phyloP scores from a whole-genome alignment of 352 stramenopile species.

The Vaucheria bursata region DNA sequence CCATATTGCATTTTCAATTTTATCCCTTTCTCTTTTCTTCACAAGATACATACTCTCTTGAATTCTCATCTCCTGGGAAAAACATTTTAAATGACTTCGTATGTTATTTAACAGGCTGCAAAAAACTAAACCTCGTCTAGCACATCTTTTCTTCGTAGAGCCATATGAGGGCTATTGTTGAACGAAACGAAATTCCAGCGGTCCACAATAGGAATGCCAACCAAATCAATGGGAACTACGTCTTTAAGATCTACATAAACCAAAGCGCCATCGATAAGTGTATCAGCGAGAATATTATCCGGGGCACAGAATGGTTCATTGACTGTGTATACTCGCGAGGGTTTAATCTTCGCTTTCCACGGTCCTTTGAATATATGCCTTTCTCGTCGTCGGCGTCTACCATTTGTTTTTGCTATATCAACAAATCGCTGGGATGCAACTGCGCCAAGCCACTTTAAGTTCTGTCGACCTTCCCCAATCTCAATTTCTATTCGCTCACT shows the following conservation, averaged over 20 bases:
- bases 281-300: neutral
- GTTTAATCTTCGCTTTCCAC: neutral
- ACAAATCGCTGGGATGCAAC: neutral
- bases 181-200: conserved; percentile 40
- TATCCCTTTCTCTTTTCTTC: no score
- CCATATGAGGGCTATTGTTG: neutral
- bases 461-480: neutral
- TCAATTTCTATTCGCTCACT: neutral
- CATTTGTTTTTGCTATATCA: neutral
- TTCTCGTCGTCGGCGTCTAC: neutral
- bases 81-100: no score
- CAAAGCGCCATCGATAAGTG: neutral
- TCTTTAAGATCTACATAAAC: neutral
- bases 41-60: no score
- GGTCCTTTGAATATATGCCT: neutral
- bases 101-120: no score
- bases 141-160: neutral
- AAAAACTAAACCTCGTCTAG: neutral
- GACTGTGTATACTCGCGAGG: neutral
- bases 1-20: no score
- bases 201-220: conserved; percentile 14
- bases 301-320: neutral
- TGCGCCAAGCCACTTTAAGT: neutral
- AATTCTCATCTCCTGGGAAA: no score
- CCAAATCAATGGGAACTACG: neutral